Evolutionary conservation across 2,329 filamentous ascomycete species (phyloP).

Genomic region (Cladosporium sp.): DNA sequence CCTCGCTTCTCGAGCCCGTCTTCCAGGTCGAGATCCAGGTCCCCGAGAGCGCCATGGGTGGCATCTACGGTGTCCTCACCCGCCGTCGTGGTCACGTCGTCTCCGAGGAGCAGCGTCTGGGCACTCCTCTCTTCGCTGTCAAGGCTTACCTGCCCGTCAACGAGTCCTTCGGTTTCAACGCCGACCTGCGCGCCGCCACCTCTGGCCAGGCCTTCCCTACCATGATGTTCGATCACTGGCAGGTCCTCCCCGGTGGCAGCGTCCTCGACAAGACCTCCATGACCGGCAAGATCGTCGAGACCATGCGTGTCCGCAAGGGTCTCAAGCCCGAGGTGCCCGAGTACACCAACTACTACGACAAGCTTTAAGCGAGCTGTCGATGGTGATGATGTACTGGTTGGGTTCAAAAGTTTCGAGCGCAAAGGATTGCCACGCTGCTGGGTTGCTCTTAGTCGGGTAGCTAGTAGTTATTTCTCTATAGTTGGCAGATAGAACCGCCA

Average conservation of each 20-base stretch:
- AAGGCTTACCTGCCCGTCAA: conserved; percentile 96
- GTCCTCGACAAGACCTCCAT: conserved; percentile 78
- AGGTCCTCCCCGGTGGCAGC: conserved; percentile 89
- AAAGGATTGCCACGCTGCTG: conserved; percentile 8
- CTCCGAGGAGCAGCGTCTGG: conserved; percentile 94
- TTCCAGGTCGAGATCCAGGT: conserved; percentile 99
- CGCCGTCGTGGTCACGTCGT: conserved; percentile 98
- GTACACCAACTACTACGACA: conserved; percentile 66
- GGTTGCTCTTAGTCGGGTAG: neutral
- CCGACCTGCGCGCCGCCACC: conserved; percentile 88
- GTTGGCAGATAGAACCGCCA: conserved; percentile 13
- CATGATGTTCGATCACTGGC: conserved; percentile 98
- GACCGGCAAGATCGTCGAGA: conserved; percentile 75
- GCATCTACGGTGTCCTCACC: conserved; percentile 99
- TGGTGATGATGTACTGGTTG: neutral
- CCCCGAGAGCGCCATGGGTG: conserved; percentile 97
- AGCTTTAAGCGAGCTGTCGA: conserved; percentile 25
- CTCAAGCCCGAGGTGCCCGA: conserved; percentile 92
- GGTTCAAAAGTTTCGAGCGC: conserved; percentile 14
- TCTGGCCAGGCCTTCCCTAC: conserved; percentile 98
- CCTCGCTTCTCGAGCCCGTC: conserved; percentile 90
- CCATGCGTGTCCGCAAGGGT: conserved; percentile 99
- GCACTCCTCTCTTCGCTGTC: conserved; percentile 99
- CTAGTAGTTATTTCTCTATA: conserved; percentile 8
- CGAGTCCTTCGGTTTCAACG: conserved; percentile 99